phyloP scores from a whole-genome alignment of 345 rosid species.

The Salix arbutifolia region DNA sequence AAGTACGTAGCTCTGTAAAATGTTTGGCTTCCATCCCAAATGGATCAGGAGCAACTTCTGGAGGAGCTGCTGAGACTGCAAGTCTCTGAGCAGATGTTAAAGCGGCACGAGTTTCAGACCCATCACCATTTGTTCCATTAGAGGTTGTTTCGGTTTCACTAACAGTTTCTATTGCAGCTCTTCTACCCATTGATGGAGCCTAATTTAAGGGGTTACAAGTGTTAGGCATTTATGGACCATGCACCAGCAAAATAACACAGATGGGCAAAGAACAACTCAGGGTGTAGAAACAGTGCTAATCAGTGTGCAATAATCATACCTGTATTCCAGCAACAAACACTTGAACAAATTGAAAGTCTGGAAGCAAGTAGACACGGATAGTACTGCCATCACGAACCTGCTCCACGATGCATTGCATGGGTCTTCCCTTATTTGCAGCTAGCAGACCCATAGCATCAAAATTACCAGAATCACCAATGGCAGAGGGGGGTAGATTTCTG shows the following conservation, averaged over 20 bases:
- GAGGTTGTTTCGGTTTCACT: slow-evolving; percentile 40
- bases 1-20: slow-evolving; percentile 81
- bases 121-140: slow-evolving; percentile 64
- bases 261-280: background rate
- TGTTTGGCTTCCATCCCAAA: slow-evolving; percentile 82
- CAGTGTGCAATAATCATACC: slow-evolving; percentile 33
- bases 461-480: slow-evolving; percentile 77
- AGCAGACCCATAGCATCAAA: slow-evolving; percentile 83
- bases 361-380: slow-evolving; percentile 86
- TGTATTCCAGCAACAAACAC: slow-evolving; percentile 96
- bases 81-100: slow-evolving; percentile 93
- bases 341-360: slow-evolving; percentile 91
- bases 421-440: slow-evolving; percentile 71
- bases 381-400: slow-evolving; percentile 96
- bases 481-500: slow-evolving; percentile 87
- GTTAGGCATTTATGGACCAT: background rate
- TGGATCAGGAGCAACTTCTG: slow-evolving; percentile 79
- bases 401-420: slow-evolving; percentile 89
- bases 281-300: background rate
- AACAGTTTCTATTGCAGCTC: slow-evolving; percentile 48
- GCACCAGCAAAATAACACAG: background rate
- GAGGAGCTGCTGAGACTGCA: slow-evolving; percentile 51
- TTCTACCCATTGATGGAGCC: slow-evolving; percentile 90
- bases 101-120: slow-evolving; percentile 58
- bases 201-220: slow-evolving; percentile 19